These are phyloP conservation scores for Aureobasidium sp. DNA, from an alignment of 2,329 filamentous ascomycete species.

Conservation along the genomic window DNA sequence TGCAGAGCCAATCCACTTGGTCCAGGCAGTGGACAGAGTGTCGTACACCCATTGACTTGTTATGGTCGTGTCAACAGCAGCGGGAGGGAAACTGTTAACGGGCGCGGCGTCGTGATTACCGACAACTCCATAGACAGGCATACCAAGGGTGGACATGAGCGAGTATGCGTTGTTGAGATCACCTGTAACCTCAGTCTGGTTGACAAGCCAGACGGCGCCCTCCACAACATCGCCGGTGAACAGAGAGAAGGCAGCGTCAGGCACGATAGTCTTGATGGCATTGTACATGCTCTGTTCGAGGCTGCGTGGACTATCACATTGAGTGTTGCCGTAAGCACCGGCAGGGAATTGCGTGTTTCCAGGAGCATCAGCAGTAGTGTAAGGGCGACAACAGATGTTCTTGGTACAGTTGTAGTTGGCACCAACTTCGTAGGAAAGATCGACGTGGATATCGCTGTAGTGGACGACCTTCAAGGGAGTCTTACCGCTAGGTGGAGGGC, in stretches of 20 bases:
- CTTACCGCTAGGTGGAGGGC: conserved; percentile 38
- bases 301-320: conserved; percentile 43
- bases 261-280: conserved; percentile 29
- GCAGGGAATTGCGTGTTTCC: conserved; percentile 43
- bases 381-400: conserved; percentile 51
- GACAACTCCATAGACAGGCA: conserved; percentile 42
- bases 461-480: conserved; percentile 47
- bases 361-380: conserved; percentile 38
- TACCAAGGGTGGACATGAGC: conserved; percentile 34
- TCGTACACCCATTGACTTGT: conserved; percentile 47
- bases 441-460: conserved; percentile 52
- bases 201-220: conserved; percentile 35
- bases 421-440: conserved; percentile 46
- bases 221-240: conserved; percentile 54
- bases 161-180: conserved; percentile 39
- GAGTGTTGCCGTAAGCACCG: conserved; percentile 43
- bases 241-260: conserved; percentile 43
- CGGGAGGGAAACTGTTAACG: conserved; percentile 18
- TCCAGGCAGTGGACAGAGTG: conserved; percentile 39
- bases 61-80: conserved; percentile 27
- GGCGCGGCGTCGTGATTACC: conserved; percentile 47
- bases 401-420: conserved; percentile 48
- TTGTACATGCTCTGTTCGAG: conserved; percentile 46
- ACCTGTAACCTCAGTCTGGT: conserved; percentile 23
- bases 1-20: conserved; percentile 37